Conservation (phyloP, 164 flowering plant species). For the Vitis rotundifolia region DNA sequence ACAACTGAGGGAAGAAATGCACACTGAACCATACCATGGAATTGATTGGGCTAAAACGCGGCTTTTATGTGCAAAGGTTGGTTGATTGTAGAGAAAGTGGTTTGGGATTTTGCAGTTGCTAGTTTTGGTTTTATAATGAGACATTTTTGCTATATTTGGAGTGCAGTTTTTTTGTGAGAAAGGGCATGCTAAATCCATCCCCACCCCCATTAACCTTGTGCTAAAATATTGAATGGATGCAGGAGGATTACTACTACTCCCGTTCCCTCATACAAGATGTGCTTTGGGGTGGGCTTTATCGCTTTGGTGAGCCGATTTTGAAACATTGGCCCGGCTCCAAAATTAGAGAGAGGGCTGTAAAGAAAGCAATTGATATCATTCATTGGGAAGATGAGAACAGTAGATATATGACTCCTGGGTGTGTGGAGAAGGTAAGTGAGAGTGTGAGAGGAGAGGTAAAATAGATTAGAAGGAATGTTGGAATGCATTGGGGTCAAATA, state of each 20-base stretch:
- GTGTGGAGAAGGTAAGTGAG: conserved; percentile 31
- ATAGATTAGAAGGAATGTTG: too few relatives aligned
- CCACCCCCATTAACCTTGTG: too few relatives aligned
- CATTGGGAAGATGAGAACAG: conserved; percentile 52
- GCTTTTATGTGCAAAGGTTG: conserved; percentile 36
- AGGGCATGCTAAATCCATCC: too few relatives aligned
- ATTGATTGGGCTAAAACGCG: conserved; percentile 41
- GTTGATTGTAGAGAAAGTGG: too few relatives aligned
- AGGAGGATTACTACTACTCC: conserved; percentile 45
- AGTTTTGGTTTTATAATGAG: neutral
- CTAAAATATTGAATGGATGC: neutral
- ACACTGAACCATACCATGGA: conserved; percentile 37
- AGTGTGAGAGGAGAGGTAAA: too few relatives aligned
- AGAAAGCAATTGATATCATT: conserved; percentile 36
- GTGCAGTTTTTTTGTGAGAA: too few relatives aligned
- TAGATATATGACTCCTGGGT: conserved; percentile 45
- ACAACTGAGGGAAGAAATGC: conserved; percentile 43
- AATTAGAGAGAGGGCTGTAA: conserved; percentile 39
- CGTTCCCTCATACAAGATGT: conserved; percentile 40
- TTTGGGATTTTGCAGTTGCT: neutral
- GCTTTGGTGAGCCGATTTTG: conserved; percentile 33
- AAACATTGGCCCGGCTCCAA: conserved; percentile 44
- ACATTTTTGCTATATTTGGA: neutral
- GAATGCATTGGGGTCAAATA: too few relatives aligned
- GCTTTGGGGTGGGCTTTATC: conserved; percentile 40